Percentiles rank a stretch among this genome's conserved stretches.
Conservation (phyloP, 1,284 basidiomycete genomes). For the Hymenochaete sp. region DNA sequence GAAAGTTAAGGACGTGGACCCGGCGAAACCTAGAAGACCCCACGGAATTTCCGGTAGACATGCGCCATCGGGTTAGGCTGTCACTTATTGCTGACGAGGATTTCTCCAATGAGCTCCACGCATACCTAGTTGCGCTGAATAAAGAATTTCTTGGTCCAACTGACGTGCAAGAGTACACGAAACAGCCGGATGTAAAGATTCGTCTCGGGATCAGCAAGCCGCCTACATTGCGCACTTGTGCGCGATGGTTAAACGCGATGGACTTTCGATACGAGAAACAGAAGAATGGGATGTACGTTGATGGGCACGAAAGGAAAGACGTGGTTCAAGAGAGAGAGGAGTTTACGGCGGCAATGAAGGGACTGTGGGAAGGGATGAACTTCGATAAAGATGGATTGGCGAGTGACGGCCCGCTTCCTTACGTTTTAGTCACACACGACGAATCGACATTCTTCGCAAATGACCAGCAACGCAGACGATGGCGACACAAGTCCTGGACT, state of each 20-base stretch:
- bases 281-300: conserved; percentile 28
- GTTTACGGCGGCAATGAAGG: conserved; percentile 9
- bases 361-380: conserved; percentile 7
- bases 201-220: conserved; percentile 13
- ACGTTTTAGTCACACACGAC: conserved; percentile 26
- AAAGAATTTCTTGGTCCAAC: conserved; percentile 2
- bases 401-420: neutral
- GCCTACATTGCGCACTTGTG: conserved; percentile 22
- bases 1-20: conserved; percentile 2
- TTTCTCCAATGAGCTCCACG: conserved; percentile 16
- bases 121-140: conserved; percentile 14
- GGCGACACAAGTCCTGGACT: conserved; percentile 23
- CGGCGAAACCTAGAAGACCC: neutral
- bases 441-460: conserved; percentile 34
- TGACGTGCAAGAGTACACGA: neutral
- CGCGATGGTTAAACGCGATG: conserved; percentile 25
- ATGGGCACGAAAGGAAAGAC: conserved; percentile 29
- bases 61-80: conserved; percentile 11
- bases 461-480: conserved; percentile 26
- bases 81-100: conserved; percentile 21
- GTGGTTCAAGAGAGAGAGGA: conserved; percentile 25
- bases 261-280: conserved; percentile 18
- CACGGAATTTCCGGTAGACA: neutral
- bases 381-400: too few species aligned
- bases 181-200: neutral